Base-by-base conservation (phyloP, 768 basidiomycete genomes). In the Cyathus striatus region DNA sequence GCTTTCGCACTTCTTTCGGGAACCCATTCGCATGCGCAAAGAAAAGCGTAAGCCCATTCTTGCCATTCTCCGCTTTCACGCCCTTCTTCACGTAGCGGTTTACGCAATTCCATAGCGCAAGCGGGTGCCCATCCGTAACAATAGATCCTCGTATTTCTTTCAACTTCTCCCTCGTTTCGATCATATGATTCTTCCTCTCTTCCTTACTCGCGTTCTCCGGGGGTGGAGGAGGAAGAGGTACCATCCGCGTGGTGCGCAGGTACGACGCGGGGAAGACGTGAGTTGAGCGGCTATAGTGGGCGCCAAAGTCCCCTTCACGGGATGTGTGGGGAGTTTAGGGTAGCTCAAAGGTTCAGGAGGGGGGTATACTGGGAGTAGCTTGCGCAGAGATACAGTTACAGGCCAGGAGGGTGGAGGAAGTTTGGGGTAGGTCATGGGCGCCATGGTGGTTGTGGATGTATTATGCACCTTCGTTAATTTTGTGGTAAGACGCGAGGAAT, bases 11-110 rank as follows among this genome's bases (percentile, higher is more conserved):
- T 79, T 94, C 90, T 59, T 93, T 94, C 37, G 78, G 79, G 51
- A 94, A 85, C 1, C 93, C 91, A 60, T 90, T 94, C 2, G 89
- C 90, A 58, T 94, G 92, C 3, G 79, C 77, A 37, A 88, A 68
- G 48, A 93, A 75, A 40, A 94, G 60, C 0, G 90, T 94, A 7
- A 87, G 40, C 0, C 84, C 78, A n/a, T n/a, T n/a, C 10, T 64
- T 62, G 18, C 54, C 57, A 32, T 42, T 47, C 23, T 41, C 45
- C 13, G 26, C 46, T 7, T 50, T 47, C 14, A 59, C 36, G 6
- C 56, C 65, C 34, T 59, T 61, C 51, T 68, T 69, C 22, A 75
- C 73, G 57, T 85, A 90, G 32, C 89, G 76, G 54, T 92, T 89
- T 24, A 82, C 56, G 40, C 76, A 81, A 40, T 76, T 81, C 86